Base-by-base conservation (phyloP, 192 early-diverging fungal species). In the Pecoramyces ruminantium region DNA sequence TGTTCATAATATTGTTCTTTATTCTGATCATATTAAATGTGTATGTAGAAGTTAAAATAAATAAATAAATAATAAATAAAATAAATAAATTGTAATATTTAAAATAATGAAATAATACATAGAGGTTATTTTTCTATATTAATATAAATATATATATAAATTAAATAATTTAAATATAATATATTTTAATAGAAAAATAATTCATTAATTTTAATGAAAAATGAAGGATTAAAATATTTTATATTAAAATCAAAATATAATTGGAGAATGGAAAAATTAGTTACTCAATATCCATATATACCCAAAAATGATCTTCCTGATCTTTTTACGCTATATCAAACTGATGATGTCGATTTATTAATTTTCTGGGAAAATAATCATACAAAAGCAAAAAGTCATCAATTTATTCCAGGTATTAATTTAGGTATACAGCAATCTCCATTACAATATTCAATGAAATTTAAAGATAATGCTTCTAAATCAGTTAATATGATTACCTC, bases 321-420 rank as follows among this genome's bases (percentile, higher is more conserved):
- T 27, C 83, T 94, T 28, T 98, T 98, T 83, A 91, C 96, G 13
- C 83, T 96, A 14, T 98, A 94, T 84, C 93, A 91, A 81, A 93
- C 92, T 15, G 93, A 94, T 81, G 93, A 96, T 80, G 88, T 97
- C 21, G 97, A 98, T 81, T 88, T 98, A 80, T 87, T 92, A 16
- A 82, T 98, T 13, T 93, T 95, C 81, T 98, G 95, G 95, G 84
- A 87, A 85, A 91, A 90, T 78, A 84, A 87, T 77, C 81, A 83
- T 28, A 84, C 78, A 4, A 85, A 85, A 29, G 82, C 86, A 0
- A 86, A 86, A 40, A 96, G 97, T 1, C 95, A 98, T 83, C 96
- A 97, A 80, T 95, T 94, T 77, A 95, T 97, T 79, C 93, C 94
- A 28, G 96, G 96, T 25, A 95, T 96, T 78, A 96, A 97, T 81